phyloP scores from a whole-genome alignment of 345 rosid genomes.

The Brassica incana region DNA sequence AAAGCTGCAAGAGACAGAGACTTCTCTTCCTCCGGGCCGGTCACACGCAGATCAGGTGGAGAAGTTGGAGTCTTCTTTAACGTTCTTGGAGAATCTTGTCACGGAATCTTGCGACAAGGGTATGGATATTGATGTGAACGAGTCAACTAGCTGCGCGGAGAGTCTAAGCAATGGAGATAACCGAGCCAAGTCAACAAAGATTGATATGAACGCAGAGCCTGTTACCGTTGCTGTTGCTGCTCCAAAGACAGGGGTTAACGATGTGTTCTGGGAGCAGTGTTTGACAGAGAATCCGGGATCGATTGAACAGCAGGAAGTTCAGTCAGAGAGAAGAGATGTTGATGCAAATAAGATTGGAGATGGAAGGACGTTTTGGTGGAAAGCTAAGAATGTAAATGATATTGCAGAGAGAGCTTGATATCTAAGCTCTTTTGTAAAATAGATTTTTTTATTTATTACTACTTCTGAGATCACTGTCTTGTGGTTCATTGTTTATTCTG shows the following conservation, averaged over 20 bases:
- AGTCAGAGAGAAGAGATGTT: conserved; percentile 70
- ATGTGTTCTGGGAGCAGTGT: conserved; percentile 94
- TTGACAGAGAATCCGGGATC: conserved; percentile 96
- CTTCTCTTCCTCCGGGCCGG: conserved; percentile 14
- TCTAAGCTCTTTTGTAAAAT: conserved; percentile 9
- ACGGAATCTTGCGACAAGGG: conserved; percentile 42
- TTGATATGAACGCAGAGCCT: conserved; percentile 90
- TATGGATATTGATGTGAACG: conserved; percentile 57
- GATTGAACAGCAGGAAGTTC: conserved; percentile 63
- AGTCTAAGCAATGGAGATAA: conserved; percentile 51
- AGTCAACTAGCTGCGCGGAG: conserved; percentile 63
- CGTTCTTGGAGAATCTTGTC: conserved; percentile 67
- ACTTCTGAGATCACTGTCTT: neutral
- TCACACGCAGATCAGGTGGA: conserved; percentile 42
- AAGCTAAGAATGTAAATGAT: conserved; percentile 60
- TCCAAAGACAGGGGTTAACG: conserved; percentile 70
- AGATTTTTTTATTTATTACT: neutral
- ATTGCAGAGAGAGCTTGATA: conserved; percentile 66
- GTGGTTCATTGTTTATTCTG: conserved; percentile 18
- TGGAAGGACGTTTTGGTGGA: conserved; percentile 67
- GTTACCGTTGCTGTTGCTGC: conserved; percentile 34
- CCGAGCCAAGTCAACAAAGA: conserved; percentile 57
- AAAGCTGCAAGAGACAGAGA: conserved; percentile 45
- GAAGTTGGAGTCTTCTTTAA: conserved; percentile 67
- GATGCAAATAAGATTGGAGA: conserved; percentile 42